Conservation (phyloP, 495 filamentous ascomycete species). For the Bathelium albidoporum region DNA sequence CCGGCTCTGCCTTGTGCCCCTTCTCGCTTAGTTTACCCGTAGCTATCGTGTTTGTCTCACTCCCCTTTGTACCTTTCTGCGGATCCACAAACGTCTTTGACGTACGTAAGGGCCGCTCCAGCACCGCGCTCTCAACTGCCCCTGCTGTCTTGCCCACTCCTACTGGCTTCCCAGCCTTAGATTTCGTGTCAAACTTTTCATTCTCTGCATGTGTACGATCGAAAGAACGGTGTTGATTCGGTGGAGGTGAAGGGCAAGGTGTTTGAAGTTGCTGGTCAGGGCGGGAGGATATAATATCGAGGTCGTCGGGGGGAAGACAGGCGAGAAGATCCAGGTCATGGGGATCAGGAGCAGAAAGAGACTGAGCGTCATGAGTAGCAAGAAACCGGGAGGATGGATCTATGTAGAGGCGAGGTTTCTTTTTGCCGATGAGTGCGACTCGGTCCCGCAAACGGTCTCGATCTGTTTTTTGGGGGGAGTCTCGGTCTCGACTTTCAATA, state of each 20-base stretch:
- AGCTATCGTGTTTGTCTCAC: not conserved
- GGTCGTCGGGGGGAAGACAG: not conserved
- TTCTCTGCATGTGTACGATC: not conserved
- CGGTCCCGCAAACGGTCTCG: not conserved
- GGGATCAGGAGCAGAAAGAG: not conserved
- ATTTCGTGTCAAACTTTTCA: not conserved
- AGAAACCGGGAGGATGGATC: not conserved
- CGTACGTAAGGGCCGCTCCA: not conserved
- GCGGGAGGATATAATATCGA: too few relatives aligned
- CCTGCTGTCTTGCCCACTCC: too few relatives aligned
- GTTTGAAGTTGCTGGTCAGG: too few relatives aligned
- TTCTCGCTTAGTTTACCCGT: not conserved
- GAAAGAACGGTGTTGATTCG: too few relatives aligned
- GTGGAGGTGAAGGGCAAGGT: too few relatives aligned
- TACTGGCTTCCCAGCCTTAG: not conserved
- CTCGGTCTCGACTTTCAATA: not conserved
- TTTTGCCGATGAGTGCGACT: not conserved
- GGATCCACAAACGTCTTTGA: not conserved
- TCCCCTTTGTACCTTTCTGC: not conserved
- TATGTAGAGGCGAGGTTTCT: not conserved
- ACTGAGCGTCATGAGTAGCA: not conserved
- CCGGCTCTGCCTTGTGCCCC: conserved; percentile 6
- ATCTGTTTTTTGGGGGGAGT: not conserved
- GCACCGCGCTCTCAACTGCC: not conserved
- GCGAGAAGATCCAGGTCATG: not conserved